phyloP scores from a whole-genome alignment of 1,139 yeast species.

The Magnusiomyces starmeri region DNA sequence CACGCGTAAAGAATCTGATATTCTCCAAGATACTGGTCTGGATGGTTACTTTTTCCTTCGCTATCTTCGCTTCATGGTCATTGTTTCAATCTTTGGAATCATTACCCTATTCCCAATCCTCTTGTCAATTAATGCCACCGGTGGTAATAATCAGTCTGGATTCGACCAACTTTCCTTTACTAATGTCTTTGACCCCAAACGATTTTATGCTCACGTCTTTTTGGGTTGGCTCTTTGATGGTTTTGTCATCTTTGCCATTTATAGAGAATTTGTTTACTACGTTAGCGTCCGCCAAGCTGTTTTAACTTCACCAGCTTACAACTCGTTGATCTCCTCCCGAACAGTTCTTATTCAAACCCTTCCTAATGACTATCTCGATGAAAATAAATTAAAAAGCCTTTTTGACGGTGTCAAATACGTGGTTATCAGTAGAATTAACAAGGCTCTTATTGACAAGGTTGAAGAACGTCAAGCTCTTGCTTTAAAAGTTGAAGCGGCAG shows the following conservation, averaged over 20 bases:
- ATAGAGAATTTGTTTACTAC: conserved; percentile 76
- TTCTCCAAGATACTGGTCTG: conserved; percentile 72
- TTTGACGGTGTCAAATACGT: conserved; percentile 69
- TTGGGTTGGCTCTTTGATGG: conserved; percentile 77
- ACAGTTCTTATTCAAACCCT: conserved; percentile 76
- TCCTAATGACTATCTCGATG: conserved; percentile 59
- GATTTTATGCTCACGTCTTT: conserved; percentile 83
- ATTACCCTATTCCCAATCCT: conserved; percentile 66
- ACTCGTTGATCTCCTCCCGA: conserved; percentile 64
- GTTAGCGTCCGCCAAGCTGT: conserved; percentile 75
- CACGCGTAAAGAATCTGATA: conserved; percentile 53
- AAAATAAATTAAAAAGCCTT: conserved; percentile 48
- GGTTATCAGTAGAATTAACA: conserved; percentile 64
- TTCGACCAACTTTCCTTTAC: conserved; percentile 74
- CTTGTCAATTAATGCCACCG: conserved; percentile 81
- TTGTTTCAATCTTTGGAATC: conserved; percentile 57
- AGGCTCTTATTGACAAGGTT: conserved; percentile 51
- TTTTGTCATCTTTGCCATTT: conserved; percentile 57
- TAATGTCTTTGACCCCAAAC: conserved; percentile 53
- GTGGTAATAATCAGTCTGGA: conserved; percentile 49
- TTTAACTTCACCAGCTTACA: conserved; percentile 71
- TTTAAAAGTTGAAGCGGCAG: conserved; percentile 60
- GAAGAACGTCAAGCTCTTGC: conserved; percentile 58
- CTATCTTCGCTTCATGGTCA: conserved; percentile 57
- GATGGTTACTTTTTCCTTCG: conserved; percentile 87